phyloP scores from a whole-genome alignment of 768 basidiomycete species.

The Mycena olivaceomarginata region DNA sequence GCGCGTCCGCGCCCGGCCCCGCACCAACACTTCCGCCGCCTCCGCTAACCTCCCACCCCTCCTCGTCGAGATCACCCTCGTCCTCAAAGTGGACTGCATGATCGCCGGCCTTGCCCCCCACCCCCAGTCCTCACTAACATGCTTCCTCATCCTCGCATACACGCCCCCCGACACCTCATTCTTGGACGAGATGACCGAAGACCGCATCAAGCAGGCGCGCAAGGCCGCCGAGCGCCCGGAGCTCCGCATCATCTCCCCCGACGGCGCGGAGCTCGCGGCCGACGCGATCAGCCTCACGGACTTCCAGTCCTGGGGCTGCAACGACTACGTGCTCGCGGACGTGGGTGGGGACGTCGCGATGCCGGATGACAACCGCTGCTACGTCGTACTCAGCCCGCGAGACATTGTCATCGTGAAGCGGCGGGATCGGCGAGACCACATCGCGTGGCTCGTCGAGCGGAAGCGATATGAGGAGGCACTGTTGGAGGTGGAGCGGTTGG shows the following conservation, averaged over 20 bases:
- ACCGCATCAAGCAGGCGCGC: slow-evolving; percentile 84
- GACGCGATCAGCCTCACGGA: slow-evolving; percentile 89
- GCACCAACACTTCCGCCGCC: slow-evolving; percentile 63
- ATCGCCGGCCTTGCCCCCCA: slow-evolving; percentile 93
- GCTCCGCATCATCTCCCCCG: slow-evolving; percentile 91
- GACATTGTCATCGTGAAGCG: slow-evolving; percentile 93
- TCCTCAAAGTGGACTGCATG: slow-evolving; percentile 97
- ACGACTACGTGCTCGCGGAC: slow-evolving; percentile 89
- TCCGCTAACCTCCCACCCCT: slow-evolving; percentile 73
- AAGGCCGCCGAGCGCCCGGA: slow-evolving; percentile 95
- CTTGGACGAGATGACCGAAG: slow-evolving; percentile 81
- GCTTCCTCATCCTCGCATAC: slow-evolving; percentile 93
- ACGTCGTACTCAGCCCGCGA: slow-evolving; percentile 90
- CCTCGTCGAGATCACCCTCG: slow-evolving; percentile 91
- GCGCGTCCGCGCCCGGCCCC: slow-evolving; percentile 80
- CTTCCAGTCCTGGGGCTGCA: slow-evolving; percentile 92
- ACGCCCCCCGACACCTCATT: slow-evolving; percentile 85
- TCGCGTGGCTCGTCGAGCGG: slow-evolving; percentile 93
- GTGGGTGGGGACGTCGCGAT: slow-evolving; percentile 57
- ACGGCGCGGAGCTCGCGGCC: slow-evolving; percentile 90
- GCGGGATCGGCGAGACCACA: slow-evolving; percentile 92
- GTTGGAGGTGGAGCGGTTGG: slow-evolving; percentile 83
- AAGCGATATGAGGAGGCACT: slow-evolving; percentile 94
- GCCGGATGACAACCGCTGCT: slow-evolving; percentile 69
- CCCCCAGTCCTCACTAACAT: slow-evolving; percentile 66